These are phyloP conservation scores for Hypoxylon intermedium DNA, from an alignment of 495 filamentous ascomycete species.

Conservation along the genomic window DNA sequence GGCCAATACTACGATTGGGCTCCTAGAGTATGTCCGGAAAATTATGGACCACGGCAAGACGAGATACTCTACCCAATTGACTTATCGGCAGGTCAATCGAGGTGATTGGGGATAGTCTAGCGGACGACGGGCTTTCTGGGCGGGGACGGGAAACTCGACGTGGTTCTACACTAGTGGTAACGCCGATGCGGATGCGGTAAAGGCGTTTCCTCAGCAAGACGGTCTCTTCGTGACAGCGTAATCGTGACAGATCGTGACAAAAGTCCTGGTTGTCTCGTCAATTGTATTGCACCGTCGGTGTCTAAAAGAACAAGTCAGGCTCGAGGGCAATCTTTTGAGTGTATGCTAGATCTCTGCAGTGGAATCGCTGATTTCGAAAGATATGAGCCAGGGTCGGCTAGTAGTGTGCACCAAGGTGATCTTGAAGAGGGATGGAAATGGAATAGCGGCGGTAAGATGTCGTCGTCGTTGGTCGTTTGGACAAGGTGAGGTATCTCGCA, in stretches of 20 bases:
- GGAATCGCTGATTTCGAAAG: constrained; percentile 18
- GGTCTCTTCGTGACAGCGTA: constrained; percentile 31
- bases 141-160: constrained; percentile 26
- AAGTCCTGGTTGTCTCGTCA: constrained; percentile 25
- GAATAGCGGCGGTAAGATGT: constrained; percentile 27
- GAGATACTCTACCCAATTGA: constrained; percentile 22
- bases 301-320: constrained; percentile 24
- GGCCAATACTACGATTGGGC: constrained; percentile 28
- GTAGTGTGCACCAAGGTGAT: constrained; percentile 14
- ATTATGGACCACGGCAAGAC: constrained; percentile 1
- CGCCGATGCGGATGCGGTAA: constrained; percentile 21
- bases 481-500: constrained; percentile 34
- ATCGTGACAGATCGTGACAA: constrained; percentile 39
- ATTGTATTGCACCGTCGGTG: constrained; percentile 21
- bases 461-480: constrained; percentile 39
- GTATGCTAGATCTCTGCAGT: constrained; percentile 10
- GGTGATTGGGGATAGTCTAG: constrained; percentile 7
- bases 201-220: constrained; percentile 23
- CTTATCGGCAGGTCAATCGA: constrained; percentile 19
- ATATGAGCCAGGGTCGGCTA: constrained; percentile 10
- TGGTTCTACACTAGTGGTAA: constrained; percentile 27
- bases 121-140: constrained; percentile 11
- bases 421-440: constrained; percentile 2
- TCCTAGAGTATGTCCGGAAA: constrained; percentile 9
- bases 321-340: constrained; percentile 16